These are phyloP conservation scores for Sanghuangporus baumii DNA, from an alignment of 1,284 basidiomycete species.

Conservation along the genomic window DNA sequence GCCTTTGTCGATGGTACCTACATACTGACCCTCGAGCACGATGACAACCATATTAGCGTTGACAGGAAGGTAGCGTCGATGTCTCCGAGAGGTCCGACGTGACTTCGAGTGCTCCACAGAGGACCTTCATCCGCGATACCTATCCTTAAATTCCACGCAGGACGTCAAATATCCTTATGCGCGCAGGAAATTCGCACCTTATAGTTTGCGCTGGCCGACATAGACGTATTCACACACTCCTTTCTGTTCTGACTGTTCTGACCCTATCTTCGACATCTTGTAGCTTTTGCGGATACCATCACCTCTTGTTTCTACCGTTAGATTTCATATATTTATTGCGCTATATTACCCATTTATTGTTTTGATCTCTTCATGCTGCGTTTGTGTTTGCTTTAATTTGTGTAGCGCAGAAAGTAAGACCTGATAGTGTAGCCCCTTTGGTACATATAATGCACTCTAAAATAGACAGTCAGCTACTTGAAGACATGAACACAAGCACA, in stretches of 20 bases:
- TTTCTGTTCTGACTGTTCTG: background rate
- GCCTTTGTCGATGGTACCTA: slow-evolving; percentile 7
- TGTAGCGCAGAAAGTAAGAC: background rate
- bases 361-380: background rate
- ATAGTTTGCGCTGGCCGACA: background rate
- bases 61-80: background rate
- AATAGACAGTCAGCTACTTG: background rate
- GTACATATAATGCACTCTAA: background rate
- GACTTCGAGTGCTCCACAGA: background rate
- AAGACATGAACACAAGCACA: background rate
- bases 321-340: background rate
- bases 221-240: background rate
- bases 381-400: background rate
- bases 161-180: background rate
- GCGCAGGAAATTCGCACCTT: background rate
- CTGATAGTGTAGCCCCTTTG: background rate
- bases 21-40: slow-evolving; percentile 2
- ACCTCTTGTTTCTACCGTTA: background rate
- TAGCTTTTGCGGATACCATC: background rate
- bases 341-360: background rate
- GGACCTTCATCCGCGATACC: background rate
- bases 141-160: background rate
- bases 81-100: too few species aligned
- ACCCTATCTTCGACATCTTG: background rate
- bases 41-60: background rate